phyloP scores from a whole-genome alignment of 225 moss, liverwort and hornwort species.

The Sphagnum contortum region DNA sequence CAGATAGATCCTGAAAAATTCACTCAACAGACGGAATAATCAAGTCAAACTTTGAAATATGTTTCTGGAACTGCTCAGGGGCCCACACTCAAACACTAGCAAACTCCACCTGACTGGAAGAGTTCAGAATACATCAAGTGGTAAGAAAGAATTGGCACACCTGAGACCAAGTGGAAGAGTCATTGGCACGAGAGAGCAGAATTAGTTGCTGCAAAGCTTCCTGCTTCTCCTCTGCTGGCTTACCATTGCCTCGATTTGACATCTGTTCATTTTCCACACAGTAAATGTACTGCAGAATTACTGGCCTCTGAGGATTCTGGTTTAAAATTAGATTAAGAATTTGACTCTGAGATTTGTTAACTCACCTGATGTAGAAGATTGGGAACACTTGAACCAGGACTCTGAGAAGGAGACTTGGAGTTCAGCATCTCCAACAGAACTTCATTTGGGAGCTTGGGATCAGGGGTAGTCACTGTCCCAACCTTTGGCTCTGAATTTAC shows the following conservation, averaged over 20 bases:
- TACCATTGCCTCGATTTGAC: slow-evolving; percentile 14
- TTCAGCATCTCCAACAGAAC: slow-evolving; percentile 9
- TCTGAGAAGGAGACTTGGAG: slow-evolving; percentile 5
- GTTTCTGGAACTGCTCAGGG: no score
- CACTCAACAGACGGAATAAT: no score
- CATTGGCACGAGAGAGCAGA: slow-evolving; percentile 18
- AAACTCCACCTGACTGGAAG: no score
- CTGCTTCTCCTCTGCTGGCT: slow-evolving; percentile 21
- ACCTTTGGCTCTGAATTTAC: slow-evolving; percentile 15
- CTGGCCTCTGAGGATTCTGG: no score
- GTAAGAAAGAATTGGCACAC: slow-evolving; percentile 1
- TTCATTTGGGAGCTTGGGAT: slow-evolving; percentile 7
- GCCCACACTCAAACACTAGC: no score
- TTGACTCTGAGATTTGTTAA: not conserved
- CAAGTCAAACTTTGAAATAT: no score
- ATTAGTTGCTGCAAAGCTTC: slow-evolving; percentile 24
- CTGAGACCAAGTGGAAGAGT: slow-evolving; percentile 21
- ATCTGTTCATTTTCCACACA: slow-evolving; percentile 11
- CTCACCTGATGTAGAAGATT: slow-evolving; percentile 33
- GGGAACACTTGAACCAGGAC: slow-evolving; percentile 9
- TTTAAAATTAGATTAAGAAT: no score
- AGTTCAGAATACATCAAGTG: no score
- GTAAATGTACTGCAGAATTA: no score
- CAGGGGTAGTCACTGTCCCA: slow-evolving; percentile 7
- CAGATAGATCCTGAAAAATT: no score